phyloP scores from a whole-genome alignment of 352 stramenopile genomes.

The Pythium periplocum region DNA sequence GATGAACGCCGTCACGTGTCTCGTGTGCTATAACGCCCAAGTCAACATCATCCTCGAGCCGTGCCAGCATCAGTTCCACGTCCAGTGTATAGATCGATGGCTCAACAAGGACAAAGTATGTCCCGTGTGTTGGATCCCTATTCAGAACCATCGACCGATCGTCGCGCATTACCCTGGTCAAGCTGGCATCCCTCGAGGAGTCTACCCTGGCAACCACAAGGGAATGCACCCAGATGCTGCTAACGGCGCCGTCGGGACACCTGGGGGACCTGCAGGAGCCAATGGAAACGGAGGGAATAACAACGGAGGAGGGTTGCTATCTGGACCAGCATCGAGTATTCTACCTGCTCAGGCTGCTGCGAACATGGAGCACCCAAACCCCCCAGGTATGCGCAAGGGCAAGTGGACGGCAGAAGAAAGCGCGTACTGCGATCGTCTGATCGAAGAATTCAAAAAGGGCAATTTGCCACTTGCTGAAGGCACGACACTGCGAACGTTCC shows the following conservation, averaged over 20 bases:
- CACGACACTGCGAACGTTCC: conserved; percentile 96
- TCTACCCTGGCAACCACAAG: neutral
- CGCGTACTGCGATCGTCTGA: conserved; percentile 95
- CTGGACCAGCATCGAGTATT: conserved; percentile 17
- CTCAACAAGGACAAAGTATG: conserved; percentile 76
- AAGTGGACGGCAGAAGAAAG: conserved; percentile 98
- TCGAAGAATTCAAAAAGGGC: conserved; percentile 97
- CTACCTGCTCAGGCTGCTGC: conserved; percentile 19
- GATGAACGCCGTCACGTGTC: conserved; percentile 26
- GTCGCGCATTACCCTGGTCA: conserved; percentile 17
- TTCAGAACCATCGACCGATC: conserved; percentile 53
- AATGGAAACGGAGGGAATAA: neutral
- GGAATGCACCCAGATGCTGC: neutral
- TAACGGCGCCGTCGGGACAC: neutral
- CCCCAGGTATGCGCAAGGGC: conserved; percentile 80
- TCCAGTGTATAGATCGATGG: conserved; percentile 62
- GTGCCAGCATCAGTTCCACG: conserved; percentile 80
- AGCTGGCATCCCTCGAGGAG: neutral
- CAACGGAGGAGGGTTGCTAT: conserved; percentile 11
- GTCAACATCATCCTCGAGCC: conserved; percentile 54
- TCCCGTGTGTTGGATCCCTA: conserved; percentile 65
- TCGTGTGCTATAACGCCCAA: conserved; percentile 42
- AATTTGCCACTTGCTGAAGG: conserved; percentile 95
- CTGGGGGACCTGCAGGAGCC: too few relatives aligned
- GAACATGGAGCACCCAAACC: conserved; percentile 25